phyloP scores from a whole-genome alignment of 768 basidiomycete genomes.

The Tremella yokohamensis region DNA sequence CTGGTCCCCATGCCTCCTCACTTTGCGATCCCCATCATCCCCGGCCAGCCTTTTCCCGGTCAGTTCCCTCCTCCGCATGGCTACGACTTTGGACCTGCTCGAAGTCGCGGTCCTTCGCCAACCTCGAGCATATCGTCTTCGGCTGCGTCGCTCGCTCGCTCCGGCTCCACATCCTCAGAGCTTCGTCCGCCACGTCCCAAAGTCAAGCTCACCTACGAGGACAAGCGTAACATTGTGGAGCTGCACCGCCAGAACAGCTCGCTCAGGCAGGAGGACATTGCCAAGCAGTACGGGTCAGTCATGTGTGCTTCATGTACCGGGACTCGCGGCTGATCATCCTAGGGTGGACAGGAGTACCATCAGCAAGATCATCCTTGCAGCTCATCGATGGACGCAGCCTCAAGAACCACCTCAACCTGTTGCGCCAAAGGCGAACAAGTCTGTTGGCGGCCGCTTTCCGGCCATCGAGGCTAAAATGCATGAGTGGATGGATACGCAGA shows the following conservation, averaged over 20 bases:
- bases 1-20: constrained; percentile 15
- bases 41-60: constrained; percentile 2
- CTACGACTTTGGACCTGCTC: constrained; percentile 25
- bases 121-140: constrained; percentile 30
- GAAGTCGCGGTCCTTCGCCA: constrained; percentile 33
- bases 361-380: constrained; percentile 45
- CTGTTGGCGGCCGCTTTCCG: constrained; percentile 45
- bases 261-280: constrained; percentile 49
- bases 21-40: neutral
- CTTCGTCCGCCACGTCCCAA: constrained; percentile 34
- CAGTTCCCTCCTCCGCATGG: neutral
- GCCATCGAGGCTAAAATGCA: constrained; percentile 46
- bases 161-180: constrained; percentile 33
- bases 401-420: constrained; percentile 33
- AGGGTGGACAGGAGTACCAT: constrained; percentile 50
- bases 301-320: neutral
- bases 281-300: constrained; percentile 44
- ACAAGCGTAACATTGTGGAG: constrained; percentile 48
- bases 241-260: constrained; percentile 42
- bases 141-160: constrained; percentile 23
- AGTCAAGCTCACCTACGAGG: constrained; percentile 49
- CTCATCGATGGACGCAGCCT: constrained; percentile 46
- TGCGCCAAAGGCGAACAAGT: constrained; percentile 32
- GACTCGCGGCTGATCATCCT: constrained; percentile 9
- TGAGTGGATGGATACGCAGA: constrained; percentile 48